Evolutionary conservation across 805 yeast species (phyloP), one percentile per base, ranked within the genome.

Genomic region (Wickerhamiella sergipiensis): DNA sequence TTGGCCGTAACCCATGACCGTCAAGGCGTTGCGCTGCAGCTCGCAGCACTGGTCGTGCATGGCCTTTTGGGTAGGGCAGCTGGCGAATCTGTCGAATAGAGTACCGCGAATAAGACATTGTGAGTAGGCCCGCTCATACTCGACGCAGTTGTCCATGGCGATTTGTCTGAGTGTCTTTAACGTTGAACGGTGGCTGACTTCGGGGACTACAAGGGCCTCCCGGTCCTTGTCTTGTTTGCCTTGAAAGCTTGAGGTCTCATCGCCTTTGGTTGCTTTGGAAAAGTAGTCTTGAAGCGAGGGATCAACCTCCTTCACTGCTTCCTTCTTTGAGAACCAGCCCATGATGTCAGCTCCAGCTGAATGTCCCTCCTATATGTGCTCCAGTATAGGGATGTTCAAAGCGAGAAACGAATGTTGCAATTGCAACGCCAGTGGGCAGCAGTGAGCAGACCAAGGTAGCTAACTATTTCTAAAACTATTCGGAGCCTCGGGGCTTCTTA

Each of bases 101-200:
- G 57, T 47, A 12, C 67, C 67, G 1, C 50, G 42, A n/a, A 50
- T 51, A 3, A 62, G 46, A 44, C 67, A 64, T 31, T 55, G 49
- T 7, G 65, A 54, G 31, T 55, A 58, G 15, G 61, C 62, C 26
- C 47, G 49, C 36, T 62, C 65, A 47, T 50, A 60, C 51, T 64
- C 67, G 3, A 61, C 64, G 46, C 67, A 64, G 52, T 64, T 64
- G 46, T 64, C 63, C 53, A 60, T 50, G 18, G 67, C 67, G 2
- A 59, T 57, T 46, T 60, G 66, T 38, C 54, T 53, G 12, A 60
- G 46, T 6, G 60, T 40, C 43, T 55, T 58, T n/a, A 29, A 6
- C 39, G 36, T 23, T n/a, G 49, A 29, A 6, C 23, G 47, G 6
- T 18, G 39, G 13, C 5, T n/a, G n/a, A 18, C 38, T 4, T 26